Percentiles rank a stretch among this genome's conserved stretches.
phyloP scores from a whole-genome alignment of 2,329 filamentous ascomycete species.

The Trichoderma sp. region DNA sequence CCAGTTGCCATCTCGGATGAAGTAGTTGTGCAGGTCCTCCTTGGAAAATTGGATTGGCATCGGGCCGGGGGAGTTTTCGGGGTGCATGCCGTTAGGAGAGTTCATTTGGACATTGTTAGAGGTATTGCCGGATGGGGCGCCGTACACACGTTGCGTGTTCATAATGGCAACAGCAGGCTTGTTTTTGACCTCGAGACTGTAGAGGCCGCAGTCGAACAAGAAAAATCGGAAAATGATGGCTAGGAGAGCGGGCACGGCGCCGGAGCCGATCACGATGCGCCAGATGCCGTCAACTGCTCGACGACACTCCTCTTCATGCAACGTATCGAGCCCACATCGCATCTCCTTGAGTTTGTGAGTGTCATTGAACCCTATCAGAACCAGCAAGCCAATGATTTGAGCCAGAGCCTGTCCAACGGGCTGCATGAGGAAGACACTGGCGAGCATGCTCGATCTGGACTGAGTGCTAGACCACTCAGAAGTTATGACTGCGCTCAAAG shows the following conservation, averaged over 20 bases:
- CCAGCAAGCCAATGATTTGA: constrained; percentile 57
- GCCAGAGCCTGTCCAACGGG: constrained; percentile 64
- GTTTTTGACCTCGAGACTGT: constrained; percentile 62
- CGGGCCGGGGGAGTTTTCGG: constrained; percentile 34
- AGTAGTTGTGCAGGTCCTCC: constrained; percentile 48
- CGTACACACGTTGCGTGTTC: constrained; percentile 59
- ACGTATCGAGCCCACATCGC: constrained; percentile 47
- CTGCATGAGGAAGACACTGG: constrained; percentile 67
- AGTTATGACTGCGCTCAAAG: constrained; percentile 63
- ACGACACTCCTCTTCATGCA: constrained; percentile 45
- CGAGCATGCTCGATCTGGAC: constrained; percentile 65
- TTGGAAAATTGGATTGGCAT: constrained; percentile 49
- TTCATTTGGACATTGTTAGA: constrained; percentile 24
- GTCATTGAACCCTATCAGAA: constrained; percentile 45
- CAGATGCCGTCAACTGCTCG: constrained; percentile 57
- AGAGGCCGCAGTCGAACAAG: constrained; percentile 63
- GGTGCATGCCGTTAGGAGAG: constrained; percentile 27
- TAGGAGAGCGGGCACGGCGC: constrained; percentile 59
- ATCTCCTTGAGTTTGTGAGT: constrained; percentile 41
- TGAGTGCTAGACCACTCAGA: constrained; percentile 62
- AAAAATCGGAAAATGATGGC: constrained; percentile 65
- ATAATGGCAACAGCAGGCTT: constrained; percentile 57
- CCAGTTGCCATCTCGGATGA: constrained; percentile 42
- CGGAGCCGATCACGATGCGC: constrained; percentile 64
- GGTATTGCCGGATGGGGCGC: constrained; percentile 32